phyloP scores from a whole-genome alignment of 352 stramenopile genomes.

The Globisporangium iwayamae region DNA sequence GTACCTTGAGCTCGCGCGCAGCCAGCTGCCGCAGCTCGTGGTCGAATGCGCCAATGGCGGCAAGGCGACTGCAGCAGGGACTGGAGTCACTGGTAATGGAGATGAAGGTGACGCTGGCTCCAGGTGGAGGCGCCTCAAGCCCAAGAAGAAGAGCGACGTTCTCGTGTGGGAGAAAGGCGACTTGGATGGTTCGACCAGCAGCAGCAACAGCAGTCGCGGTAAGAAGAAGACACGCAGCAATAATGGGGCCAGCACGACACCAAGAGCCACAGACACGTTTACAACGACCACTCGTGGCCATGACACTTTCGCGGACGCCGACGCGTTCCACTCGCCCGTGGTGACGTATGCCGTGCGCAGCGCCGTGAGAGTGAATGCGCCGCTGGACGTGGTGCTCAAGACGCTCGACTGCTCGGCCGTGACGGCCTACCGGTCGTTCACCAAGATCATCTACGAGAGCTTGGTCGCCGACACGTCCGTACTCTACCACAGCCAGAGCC shows the following conservation, averaged over 20 bases:
- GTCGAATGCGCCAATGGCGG: constrained; percentile 25
- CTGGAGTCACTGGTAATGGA: background rate
- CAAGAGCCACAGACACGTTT: background rate
- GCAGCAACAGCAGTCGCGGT: constrained; percentile 15
- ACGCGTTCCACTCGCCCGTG: background rate
- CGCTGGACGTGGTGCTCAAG: constrained; percentile 54
- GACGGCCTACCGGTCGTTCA: constrained; percentile 64
- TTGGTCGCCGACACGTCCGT: constrained; percentile 69
- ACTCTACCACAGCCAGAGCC: constrained; percentile 55
- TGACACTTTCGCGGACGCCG: background rate
- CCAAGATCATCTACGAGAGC: constrained; percentile 69
- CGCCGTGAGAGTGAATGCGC: constrained; percentile 47
- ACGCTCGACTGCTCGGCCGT: constrained; percentile 52
- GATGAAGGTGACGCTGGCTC: too few relatives aligned
- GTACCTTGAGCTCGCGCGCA: constrained; percentile 22
- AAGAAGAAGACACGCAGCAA: background rate
- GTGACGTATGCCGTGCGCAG: constrained; percentile 54
- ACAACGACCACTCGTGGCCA: background rate
- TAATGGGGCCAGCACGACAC: background rate
- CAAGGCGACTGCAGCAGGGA: background rate
- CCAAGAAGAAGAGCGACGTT: constrained; percentile 28
- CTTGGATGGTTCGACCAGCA: background rate
- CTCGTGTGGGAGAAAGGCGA: constrained; percentile 54
- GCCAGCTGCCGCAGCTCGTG: constrained; percentile 30
- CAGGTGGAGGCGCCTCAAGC: constrained; percentile 31